A percentile compares a stretch with the other conserved stretches of the same genome.
These are phyloP conservation scores for Trametes pubescens DNA, from an alignment of 1,284 basidiomycete species.

Conservation along the genomic window DNA sequence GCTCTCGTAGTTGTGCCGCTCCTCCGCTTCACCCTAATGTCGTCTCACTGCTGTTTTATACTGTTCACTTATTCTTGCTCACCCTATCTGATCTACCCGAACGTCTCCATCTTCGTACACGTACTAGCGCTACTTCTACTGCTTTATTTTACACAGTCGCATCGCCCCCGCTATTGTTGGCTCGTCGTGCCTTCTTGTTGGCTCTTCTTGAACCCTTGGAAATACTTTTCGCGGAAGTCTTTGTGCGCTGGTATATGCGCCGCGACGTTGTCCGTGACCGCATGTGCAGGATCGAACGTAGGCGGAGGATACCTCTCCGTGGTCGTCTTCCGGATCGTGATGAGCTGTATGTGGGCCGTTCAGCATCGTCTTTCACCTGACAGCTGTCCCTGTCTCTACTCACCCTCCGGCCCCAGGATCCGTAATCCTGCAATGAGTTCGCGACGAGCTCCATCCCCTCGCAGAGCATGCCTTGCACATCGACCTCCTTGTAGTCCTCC, in stretches of 20 bases:
- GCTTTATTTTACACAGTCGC: neutral
- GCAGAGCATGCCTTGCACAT: conserved; percentile 76
- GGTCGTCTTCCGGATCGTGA: conserved; percentile 86
- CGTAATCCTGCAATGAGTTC: conserved; percentile 95
- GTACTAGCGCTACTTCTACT: conserved; percentile 1
- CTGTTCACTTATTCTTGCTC: neutral
- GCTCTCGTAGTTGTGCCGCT: neutral
- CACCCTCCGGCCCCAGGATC: conserved; percentile 93
- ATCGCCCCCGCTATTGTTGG: neutral
- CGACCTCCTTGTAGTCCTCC: conserved; percentile 89
- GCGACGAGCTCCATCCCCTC: conserved; percentile 90
- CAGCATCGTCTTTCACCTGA: too few species aligned
- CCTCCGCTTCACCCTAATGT: neutral
- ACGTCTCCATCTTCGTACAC: neutral
- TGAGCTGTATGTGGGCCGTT: conserved; percentile 62
- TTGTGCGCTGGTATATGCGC: conserved; percentile 74
- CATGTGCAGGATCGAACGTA: conserved; percentile 50
- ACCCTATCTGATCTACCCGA: too few species aligned
- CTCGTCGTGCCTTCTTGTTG: conserved; percentile 2
- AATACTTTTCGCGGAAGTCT: conserved; percentile 84
- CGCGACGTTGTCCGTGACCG: conserved; percentile 32
- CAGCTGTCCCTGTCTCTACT: too few species aligned
- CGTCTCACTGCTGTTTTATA: neutral
- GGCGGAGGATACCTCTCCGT: conserved; percentile 57
- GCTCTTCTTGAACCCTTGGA: conserved; percentile 73